A percentile compares a stretch with the other conserved stretches of the same genome.
Evolutionary conservation across 2,329 filamentous ascomycete genomes (phyloP).

Genomic region (Fusarium torulosum): DNA sequence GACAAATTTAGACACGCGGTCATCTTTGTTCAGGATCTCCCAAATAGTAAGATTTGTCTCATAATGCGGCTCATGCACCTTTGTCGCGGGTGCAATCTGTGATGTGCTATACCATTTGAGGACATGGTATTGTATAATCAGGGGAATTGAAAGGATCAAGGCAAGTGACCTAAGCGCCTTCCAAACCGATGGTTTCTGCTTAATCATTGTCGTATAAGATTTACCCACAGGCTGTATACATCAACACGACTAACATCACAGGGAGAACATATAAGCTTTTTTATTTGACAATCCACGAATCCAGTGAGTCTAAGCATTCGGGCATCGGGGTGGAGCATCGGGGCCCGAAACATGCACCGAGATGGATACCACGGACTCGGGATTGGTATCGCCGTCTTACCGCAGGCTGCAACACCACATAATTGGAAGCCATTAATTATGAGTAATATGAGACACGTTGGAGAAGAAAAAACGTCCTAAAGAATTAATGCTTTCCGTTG

Average conservation of each 20-base stretch:
- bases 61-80: not conserved
- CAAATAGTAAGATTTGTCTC: constrained; percentile 4
- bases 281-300: not conserved
- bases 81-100: not conserved
- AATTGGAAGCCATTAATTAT: not conserved
- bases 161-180: constrained; percentile 6
- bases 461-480: too few species aligned
- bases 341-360: constrained; percentile 11
- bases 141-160: constrained; percentile 5
- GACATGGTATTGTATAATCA: not conserved
- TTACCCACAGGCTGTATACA: not conserved
- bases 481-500: too few species aligned
- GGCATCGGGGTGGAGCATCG: constrained; percentile 9
- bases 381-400: not conserved
- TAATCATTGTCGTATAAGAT: not conserved
- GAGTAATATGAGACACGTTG: too few species aligned
- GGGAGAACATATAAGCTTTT: not conserved
- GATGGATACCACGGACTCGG: not conserved
- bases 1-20: constrained; percentile 6
- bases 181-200: not conserved
- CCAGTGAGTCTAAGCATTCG: not conserved
- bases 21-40: constrained; percentile 11
- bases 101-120: not conserved
- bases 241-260: not conserved
- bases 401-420: not conserved